phyloP scores from a whole-genome alignment of 2,329 filamentous ascomycete species.

The Penicillium sp. region DNA sequence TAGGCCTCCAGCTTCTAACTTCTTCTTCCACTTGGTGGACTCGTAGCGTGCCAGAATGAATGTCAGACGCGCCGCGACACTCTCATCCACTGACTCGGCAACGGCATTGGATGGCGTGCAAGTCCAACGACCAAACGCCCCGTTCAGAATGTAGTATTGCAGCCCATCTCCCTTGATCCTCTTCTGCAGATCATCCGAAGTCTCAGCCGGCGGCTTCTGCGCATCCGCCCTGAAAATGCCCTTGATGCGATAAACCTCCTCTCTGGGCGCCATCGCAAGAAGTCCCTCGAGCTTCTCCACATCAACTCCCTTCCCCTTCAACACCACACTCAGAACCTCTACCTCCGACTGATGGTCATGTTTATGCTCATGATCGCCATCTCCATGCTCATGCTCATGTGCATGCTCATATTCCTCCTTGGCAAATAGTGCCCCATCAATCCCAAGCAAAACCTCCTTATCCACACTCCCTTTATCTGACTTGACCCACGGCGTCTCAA shows the following conservation, averaged over 20 bases:
- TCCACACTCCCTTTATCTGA: slow-evolving; percentile 76
- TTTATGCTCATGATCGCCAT: slow-evolving; percentile 42
- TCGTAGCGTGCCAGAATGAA: slow-evolving; percentile 49
- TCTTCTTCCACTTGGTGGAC: slow-evolving; percentile 50
- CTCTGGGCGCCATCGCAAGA: slow-evolving; percentile 74
- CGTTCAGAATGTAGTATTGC: slow-evolving; percentile 84
- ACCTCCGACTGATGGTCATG: slow-evolving; percentile 76
- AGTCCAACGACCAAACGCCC: slow-evolving; percentile 95
- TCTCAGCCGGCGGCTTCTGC: slow-evolving; percentile 44
- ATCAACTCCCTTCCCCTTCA: slow-evolving; percentile 56
- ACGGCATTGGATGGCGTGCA: slow-evolving; percentile 63
- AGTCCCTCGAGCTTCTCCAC: slow-evolving; percentile 63
- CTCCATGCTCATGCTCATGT: slow-evolving; percentile 38
- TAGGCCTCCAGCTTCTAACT: slow-evolving; percentile 41
- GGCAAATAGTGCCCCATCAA: slow-evolving; percentile 71
- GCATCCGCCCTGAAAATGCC: slow-evolving; percentile 54
- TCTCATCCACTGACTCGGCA: slow-evolving; percentile 29
- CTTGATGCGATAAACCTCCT: slow-evolving; percentile 96
- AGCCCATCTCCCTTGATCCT: slow-evolving; percentile 33
- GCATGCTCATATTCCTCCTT: slow-evolving; percentile 37
- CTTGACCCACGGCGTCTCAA: slow-evolving; percentile 80
- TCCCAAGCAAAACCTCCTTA: slow-evolving; percentile 76
- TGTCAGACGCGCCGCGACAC: slow-evolving; percentile 42
- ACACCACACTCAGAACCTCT: slow-evolving; percentile 80
- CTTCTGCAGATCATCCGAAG: slow-evolving; percentile 43